Percentiles rank a stretch among this genome's conserved stretches.
phyloP scores from a whole-genome alignment of 768 basidiomycete genomes.

The Leccinum uliginosum region DNA sequence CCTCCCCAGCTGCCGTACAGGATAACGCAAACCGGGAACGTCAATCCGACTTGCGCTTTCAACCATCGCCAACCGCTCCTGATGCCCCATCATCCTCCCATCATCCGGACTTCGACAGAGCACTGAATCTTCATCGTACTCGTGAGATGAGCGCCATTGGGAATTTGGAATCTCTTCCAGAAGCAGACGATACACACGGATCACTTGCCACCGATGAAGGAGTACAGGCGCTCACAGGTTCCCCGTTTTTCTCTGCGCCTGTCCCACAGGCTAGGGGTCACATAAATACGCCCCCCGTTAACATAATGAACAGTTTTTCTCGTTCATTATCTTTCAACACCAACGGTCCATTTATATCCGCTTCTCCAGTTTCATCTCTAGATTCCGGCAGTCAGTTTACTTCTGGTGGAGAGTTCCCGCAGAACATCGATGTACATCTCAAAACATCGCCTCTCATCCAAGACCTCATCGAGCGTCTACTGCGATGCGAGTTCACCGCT shows the following conservation, averaged over 20 bases:
- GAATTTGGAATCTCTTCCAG: constrained; percentile 49
- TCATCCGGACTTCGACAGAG: constrained; percentile 43
- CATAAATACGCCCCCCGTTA: constrained; percentile 45
- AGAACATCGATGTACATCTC: constrained; percentile 67
- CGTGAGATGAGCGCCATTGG: constrained; percentile 50
- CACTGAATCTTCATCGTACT: constrained; percentile 37
- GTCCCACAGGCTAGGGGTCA: constrained; percentile 37
- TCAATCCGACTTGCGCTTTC: constrained; percentile 28
- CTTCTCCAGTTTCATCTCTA: constrained; percentile 75
- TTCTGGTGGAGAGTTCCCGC: constrained; percentile 41
- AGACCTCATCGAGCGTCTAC: constrained; percentile 71
- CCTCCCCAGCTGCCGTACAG: constrained; percentile 63
- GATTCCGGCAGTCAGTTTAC: constrained; percentile 68
- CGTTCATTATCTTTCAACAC: constrained; percentile 42
- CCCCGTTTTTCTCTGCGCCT: constrained; percentile 38
- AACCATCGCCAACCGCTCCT: constrained; percentile 32
- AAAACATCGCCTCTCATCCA: constrained; percentile 71
- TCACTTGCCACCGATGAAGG: constrained; percentile 27
- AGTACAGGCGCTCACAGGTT: constrained; percentile 22
- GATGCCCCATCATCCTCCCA: constrained; percentile 48
- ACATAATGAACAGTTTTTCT: constrained; percentile 29
- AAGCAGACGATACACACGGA: constrained; percentile 49
- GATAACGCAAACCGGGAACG: constrained; percentile 26
- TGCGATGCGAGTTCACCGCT: constrained; percentile 63
- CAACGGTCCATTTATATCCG: constrained; percentile 48